Base-by-base conservation (phyloP, 2,329 filamentous ascomycete species). In the Pseudogymnoascus sp. region DNA sequence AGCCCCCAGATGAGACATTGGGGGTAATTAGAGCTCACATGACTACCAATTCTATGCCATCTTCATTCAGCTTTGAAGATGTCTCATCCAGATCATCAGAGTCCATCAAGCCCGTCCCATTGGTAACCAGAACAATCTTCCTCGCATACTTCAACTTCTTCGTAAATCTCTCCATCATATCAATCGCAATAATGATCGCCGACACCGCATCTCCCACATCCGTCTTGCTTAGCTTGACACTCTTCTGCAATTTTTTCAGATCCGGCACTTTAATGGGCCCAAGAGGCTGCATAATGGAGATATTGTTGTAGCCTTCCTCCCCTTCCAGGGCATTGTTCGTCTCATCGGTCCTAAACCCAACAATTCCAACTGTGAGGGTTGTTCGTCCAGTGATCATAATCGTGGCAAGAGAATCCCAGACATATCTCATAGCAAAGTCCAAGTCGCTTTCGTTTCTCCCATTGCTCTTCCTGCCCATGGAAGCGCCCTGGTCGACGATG, bases 341-440 rank as follows among this genome's bases (percentile, higher is more conserved):
- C 45, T 81, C 86, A 69, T 96, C 87, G 16, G 93, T 96, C 64
- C 90, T 85, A 63, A 97, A 79, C 0, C 89, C 95, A 65, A 99
- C 76, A 1, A 97, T 88, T n/a, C 91, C 89, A 54, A 91, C 78
- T 21, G 83, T 83, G 71, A 86, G 84, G 0, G 88, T 92, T 74
- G 92, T 93, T 60, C 90, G 84, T 29, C 85, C 87, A 31, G 74
- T 74, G 54, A 82, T 76, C 75, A 91, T 88, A 3, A 87, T 91
- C 6, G 84, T 85, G 4, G 87, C 88, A 68, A 96, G 89, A 73
- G 90, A 95, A 80, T 97, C 93, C 93, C 93, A 99, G 60, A 97
- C 84, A 76, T 96, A 99, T 66, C 86, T 85, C 85, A 97, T 87
- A 59, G 86, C 85, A 86, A 88, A 99, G 66, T 97, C 91, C 16